Evolutionary conservation across 495 filamentous ascomycete genomes (phyloP).

Genomic region (Letharia lupina): DNA sequence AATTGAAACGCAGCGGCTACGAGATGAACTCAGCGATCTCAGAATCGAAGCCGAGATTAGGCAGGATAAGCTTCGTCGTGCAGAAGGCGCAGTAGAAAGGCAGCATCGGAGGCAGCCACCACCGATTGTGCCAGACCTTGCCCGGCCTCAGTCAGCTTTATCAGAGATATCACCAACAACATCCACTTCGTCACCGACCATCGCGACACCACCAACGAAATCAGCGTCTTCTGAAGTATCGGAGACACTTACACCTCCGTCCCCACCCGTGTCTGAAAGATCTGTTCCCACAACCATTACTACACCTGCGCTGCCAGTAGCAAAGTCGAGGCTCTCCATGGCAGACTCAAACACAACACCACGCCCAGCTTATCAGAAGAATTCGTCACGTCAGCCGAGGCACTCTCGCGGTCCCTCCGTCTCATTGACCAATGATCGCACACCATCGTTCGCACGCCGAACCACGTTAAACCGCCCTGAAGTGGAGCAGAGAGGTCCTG

Average conservation of each 20-base stretch:
- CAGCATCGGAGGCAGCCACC: slow-evolving; percentile 43
- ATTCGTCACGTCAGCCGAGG: slow-evolving; percentile 28
- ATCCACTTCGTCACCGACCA: slow-evolving; percentile 62
- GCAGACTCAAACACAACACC: slow-evolving; percentile 42
- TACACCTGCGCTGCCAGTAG: slow-evolving; percentile 27
- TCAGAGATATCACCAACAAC: slow-evolving; percentile 50
- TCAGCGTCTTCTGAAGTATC: slow-evolving; percentile 59
- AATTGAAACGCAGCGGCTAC: slow-evolving; percentile 79
- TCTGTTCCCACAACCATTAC: slow-evolving; percentile 37
- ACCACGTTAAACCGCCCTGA: slow-evolving; percentile 34
- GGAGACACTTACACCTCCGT: slow-evolving; percentile 64
- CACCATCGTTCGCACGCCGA: slow-evolving; percentile 35
- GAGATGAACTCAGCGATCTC: slow-evolving; percentile 84
- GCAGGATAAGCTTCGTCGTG: slow-evolving; percentile 77
- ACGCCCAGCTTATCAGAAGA: slow-evolving; percentile 33
- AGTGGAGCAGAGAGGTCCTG: slow-evolving; percentile 28
- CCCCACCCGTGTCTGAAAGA: slow-evolving; percentile 49
- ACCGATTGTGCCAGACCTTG: slow-evolving; percentile 31
- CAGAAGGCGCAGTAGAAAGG: slow-evolving; percentile 46
- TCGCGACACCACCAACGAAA: slow-evolving; percentile 63
- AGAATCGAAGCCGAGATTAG: slow-evolving; percentile 92
- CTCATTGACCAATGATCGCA: slow-evolving; percentile 38
- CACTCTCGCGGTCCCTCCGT: slow-evolving; percentile 49
- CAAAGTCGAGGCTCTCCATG: slow-evolving; percentile 36
- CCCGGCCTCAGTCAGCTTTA: slow-evolving; percentile 36